Evolutionary conservation across 1,284 basidiomycete species (phyloP).

Genomic region (Earliella scabrosa): DNA sequence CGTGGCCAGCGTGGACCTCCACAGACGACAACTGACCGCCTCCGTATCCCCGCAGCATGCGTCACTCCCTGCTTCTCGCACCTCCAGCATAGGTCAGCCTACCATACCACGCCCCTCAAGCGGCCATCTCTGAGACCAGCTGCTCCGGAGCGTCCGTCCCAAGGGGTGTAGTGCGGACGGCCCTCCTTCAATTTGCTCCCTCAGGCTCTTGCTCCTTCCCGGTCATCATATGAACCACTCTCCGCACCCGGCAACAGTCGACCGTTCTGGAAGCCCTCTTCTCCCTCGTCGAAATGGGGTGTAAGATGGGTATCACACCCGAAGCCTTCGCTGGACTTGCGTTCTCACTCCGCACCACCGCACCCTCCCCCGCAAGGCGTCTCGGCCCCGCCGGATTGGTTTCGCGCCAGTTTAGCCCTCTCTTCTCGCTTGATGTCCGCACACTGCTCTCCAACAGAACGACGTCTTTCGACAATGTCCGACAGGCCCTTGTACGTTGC

Average conservation of each 20-base stretch:
- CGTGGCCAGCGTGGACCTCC: neutral
- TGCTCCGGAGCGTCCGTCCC: constrained; percentile 2
- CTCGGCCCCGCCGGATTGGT: no score
- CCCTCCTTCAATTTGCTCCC: neutral
- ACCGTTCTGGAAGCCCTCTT: constrained; percentile 14
- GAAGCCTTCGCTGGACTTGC: neutral
- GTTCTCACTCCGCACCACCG: neutral
- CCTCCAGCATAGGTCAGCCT: constrained; percentile 1
- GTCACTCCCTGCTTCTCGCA: constrained; percentile 9
- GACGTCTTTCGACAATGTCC: neutral
- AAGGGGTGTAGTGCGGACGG: constrained; percentile 15
- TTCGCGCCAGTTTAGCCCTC: neutral
- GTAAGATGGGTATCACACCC: neutral
- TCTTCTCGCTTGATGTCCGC: neutral
- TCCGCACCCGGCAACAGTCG: constrained; percentile 13
- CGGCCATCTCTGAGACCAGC: neutral
- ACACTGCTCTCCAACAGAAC: neutral
- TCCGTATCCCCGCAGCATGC: constrained; percentile 18
- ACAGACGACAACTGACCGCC: no score
- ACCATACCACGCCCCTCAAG: constrained; percentile 9
- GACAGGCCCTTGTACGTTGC: neutral
- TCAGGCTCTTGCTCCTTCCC: no score
- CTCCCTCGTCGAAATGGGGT: neutral
- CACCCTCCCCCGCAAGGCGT: constrained; percentile 3
- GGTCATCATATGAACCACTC: neutral